These are phyloP conservation scores for Oryza brachyantha DNA, from an alignment of 176 grass and related monocot genomes.

Conservation along the genomic window DNA sequence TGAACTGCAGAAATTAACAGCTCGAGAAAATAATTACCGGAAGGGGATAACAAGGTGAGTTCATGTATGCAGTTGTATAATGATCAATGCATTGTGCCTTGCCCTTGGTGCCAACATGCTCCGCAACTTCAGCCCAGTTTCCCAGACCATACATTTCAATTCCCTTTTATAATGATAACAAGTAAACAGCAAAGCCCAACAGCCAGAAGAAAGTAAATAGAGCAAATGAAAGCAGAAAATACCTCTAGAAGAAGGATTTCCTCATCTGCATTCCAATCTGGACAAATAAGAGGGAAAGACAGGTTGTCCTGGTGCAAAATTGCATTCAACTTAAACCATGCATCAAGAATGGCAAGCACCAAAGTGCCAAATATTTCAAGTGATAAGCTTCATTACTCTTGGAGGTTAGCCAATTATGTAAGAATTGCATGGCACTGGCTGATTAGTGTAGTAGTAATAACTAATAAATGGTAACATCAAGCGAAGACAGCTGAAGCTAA, in stretches of 20 bases:
- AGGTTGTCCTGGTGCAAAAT: constrained; percentile 84
- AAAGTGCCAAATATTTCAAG: background rate
- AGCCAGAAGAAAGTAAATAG: background rate
- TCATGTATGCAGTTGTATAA: constrained; percentile 90
- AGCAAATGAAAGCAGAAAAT: constrained; percentile 1
- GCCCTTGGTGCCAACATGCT: constrained; percentile 97
- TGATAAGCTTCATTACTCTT: background rate
- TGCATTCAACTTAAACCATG: background rate
- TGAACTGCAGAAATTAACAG: constrained; percentile 25
- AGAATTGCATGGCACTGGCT: background rate
- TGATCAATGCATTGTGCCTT: constrained; percentile 97
- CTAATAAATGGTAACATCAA: background rate
- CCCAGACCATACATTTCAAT: constrained; percentile 99
- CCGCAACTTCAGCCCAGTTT: constrained; percentile 93
- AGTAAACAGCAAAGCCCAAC: constrained; percentile 24
- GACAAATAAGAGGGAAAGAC: constrained; percentile 88
- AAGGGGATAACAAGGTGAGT: constrained; percentile 96
- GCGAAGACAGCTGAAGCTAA: background rate
- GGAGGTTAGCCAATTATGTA: background rate
- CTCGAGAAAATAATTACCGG: constrained; percentile 56
- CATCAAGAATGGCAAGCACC: constrained; percentile 8
- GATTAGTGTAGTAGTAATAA: background rate
- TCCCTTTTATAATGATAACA: constrained; percentile 55
- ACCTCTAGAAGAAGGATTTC: constrained; percentile 99
- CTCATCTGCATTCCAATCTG: constrained; percentile 98